phyloP scores from a whole-genome alignment of 164 flowering plant genomes.

The Tetracentron sinense region DNA sequence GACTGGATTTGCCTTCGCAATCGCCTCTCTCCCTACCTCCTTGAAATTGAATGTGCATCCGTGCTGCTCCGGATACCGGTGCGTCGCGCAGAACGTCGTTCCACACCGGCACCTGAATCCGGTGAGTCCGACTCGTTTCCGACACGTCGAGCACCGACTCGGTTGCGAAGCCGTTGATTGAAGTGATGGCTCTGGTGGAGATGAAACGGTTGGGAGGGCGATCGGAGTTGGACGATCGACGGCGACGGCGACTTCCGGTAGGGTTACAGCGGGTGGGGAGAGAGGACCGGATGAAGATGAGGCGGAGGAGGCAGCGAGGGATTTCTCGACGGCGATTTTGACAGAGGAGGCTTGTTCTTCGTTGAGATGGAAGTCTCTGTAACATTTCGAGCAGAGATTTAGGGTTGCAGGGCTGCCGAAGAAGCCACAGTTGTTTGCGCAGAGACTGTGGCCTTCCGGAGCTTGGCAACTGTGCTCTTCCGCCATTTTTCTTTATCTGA shows the following conservation, averaged over 20 bases:
- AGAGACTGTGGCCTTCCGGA: conserved; percentile 56
- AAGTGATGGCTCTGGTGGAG: not conserved
- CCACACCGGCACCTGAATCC: conserved; percentile 73
- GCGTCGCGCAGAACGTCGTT: conserved; percentile 55
- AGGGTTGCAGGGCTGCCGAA: conserved; percentile 66
- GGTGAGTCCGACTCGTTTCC: conserved; percentile 62
- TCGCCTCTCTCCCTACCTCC: conserved; percentile 52
- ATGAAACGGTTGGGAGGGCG: not conserved
- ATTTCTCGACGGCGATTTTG: conserved; percentile 39
- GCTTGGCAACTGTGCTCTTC: conserved; percentile 64
- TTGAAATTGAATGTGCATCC: conserved; percentile 65
- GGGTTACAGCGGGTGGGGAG: conserved; percentile 11
- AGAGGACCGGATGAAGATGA: conserved; percentile 14
- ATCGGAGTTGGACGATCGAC: not conserved
- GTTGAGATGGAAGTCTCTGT: conserved; percentile 45
- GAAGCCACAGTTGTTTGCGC: conserved; percentile 82
- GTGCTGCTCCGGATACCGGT: conserved; percentile 79
- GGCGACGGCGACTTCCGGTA: conserved; percentile 16
- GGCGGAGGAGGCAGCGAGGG: conserved; percentile 24
- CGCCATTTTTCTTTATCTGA: conserved; percentile 37
- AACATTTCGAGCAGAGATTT: conserved; percentile 72
- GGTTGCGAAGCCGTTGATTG: conserved; percentile 17
- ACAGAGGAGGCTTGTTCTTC: conserved; percentile 50
- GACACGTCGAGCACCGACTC: conserved; percentile 47
- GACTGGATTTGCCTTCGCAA: conserved; percentile 61